phyloP scores from a whole-genome alignment of 2,329 filamentous ascomycete genomes.

The Teratosphaeria zuluensis region DNA sequence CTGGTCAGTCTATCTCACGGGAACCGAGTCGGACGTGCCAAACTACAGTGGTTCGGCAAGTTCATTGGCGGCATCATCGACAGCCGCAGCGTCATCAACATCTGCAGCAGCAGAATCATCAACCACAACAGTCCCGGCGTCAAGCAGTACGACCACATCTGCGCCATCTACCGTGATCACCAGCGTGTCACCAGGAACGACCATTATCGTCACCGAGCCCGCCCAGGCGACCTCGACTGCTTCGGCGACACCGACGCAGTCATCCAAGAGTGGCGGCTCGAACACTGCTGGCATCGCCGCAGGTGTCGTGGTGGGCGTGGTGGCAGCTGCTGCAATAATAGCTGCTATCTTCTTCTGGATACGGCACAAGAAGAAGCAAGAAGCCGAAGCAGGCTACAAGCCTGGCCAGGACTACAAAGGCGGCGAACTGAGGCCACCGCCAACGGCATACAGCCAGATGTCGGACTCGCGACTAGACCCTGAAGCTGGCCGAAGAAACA shows the following conservation, averaged over 20 bases:
- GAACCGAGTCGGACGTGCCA: slow-evolving; percentile 28
- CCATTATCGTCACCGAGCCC: slow-evolving; percentile 26
- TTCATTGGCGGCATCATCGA: slow-evolving; percentile 6
- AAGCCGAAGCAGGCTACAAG: slow-evolving; percentile 75
- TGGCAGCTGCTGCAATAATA: slow-evolving; percentile 55
- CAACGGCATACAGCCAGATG: slow-evolving; percentile 58
- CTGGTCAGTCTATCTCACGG: slow-evolving; percentile 45
- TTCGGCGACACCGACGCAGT: not conserved
- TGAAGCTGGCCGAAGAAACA: slow-evolving; percentile 44
- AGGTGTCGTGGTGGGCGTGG: slow-evolving; percentile 75
- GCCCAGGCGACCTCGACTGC: slow-evolving; percentile 3
- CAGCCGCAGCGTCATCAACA: slow-evolving; percentile 5
- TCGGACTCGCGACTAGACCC: slow-evolving; percentile 80
- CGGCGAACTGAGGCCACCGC: slow-evolving; percentile 48
- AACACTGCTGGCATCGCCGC: slow-evolving; percentile 78
- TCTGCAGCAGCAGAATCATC: slow-evolving; percentile 5
- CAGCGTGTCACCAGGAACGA: slow-evolving; percentile 21
- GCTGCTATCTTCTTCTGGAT: slow-evolving; percentile 66
- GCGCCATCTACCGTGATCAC: slow-evolving; percentile 17
- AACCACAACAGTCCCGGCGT: slow-evolving; percentile 3
- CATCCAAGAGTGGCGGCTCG: slow-evolving; percentile 25
- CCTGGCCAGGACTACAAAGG: slow-evolving; percentile 62
- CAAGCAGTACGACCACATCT: slow-evolving; percentile 10
- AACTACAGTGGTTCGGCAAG: slow-evolving; percentile 21
- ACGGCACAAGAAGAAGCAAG: slow-evolving; percentile 63